Evolutionary conservation across 257 asterid species (phyloP), one percentile per base, ranked within the genome.

Genomic region (Nicotiana tomentosiformis): DNA sequence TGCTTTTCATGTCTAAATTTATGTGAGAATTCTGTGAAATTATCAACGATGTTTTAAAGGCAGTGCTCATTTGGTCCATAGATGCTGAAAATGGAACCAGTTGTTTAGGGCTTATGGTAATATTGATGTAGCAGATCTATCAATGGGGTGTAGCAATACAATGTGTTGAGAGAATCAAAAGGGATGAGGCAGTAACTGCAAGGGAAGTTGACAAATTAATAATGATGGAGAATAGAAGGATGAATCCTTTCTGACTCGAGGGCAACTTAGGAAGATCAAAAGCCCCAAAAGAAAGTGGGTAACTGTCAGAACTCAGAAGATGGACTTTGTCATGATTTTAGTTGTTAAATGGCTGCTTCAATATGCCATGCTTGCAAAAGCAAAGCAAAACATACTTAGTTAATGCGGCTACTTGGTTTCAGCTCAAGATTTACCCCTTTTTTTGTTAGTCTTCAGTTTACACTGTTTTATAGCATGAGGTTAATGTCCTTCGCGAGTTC

Each of bases 51-150:
- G 89, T 90, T 88, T 65, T 89, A 4, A 9, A 92, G 89, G 90
- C 97, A 91, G 76, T 87, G 91, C 81, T 86, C 84, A 60, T 92
- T 93, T 0, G 96, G 98, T 26, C 86, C 90, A 15, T 92, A 91
- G 46, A 93, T 91, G 7, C 97, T 94, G 66, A 91, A 95, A 78
- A 95, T 91, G 77, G 96, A 94, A 29, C 97, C 97, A 0, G 97
- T 94, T 0, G 95, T 86, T 84, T 89, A 84, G 86, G 51, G 51
- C 12, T 43, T 9, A 9, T 9, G 10, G 95, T 87, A 76, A 93
- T 90, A 82, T 94, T 95, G 11, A 91, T 92, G 83, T 91, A 67
- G 98, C 89, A 67, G 97, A 94, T 83, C 96, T 95, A 74, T 92
- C 97, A 70, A 93, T 88, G 12, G 97, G 97, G 57, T 94, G 92